Conservation (phyloP, 441 rosid genomes). For the Populus hybrid region DNA sequence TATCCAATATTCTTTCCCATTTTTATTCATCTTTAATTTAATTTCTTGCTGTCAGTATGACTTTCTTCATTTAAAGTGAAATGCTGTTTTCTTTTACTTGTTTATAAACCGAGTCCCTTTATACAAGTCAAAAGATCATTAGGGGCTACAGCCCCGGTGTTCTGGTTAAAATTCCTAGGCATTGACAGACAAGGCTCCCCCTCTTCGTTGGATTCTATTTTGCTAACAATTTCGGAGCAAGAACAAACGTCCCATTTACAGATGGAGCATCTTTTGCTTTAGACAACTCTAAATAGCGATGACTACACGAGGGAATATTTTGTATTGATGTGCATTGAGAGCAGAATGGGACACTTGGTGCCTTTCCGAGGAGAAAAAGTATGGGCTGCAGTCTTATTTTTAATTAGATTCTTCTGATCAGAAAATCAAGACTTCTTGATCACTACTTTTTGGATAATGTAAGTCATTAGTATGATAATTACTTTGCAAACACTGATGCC, state of each 20-base stretch:
- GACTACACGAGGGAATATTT: neutral
- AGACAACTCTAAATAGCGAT: neutral
- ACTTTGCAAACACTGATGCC: neutral
- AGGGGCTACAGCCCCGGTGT: neutral
- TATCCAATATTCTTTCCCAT: slow-evolving; percentile 27
- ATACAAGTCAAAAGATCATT: slow-evolving; percentile 5
- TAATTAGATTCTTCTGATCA: neutral
- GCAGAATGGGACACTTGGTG: neutral
- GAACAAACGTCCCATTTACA: neutral
- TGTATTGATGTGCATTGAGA: neutral
- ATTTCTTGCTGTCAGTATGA: slow-evolving; percentile 9
- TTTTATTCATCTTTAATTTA: slow-evolving; percentile 31
- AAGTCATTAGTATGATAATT: neutral
- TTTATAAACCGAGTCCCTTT: neutral
- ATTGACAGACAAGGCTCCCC: neutral
- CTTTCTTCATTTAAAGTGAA: slow-evolving; percentile 7
- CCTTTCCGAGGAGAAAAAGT: neutral
- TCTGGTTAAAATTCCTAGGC: neutral
- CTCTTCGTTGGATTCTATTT: neutral
- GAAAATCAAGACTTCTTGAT: slow-evolving; percentile 14
- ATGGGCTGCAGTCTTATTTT: neutral
- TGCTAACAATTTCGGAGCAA: neutral
- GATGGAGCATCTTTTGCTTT: slow-evolving; percentile 10
- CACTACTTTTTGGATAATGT: slow-evolving; percentile 1
- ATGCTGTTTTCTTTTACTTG: neutral